These are phyloP conservation scores for Trichoderma simmonsii DNA, from an alignment of 2,329 filamentous ascomycete species.

Conservation along the genomic window DNA sequence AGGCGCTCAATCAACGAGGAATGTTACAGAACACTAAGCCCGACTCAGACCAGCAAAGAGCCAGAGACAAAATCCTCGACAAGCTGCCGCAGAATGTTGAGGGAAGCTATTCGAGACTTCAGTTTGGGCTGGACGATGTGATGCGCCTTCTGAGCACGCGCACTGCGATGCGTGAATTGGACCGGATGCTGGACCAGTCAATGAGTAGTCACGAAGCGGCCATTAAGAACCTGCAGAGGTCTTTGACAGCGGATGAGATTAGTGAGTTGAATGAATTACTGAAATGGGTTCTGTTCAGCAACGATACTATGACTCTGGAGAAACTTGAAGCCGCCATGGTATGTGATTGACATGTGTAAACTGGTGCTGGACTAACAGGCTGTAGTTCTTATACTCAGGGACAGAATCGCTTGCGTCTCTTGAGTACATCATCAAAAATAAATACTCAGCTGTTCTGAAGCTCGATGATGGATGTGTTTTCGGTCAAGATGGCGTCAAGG, in stretches of 20 bases:
- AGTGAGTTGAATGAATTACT: not conserved
- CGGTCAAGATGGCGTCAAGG: not conserved
- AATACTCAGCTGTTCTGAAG: not conserved
- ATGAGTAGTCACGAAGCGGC: not conserved
- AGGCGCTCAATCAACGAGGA: not conserved
- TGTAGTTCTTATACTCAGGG: not conserved
- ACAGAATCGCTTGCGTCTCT: not conserved
- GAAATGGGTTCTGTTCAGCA: not conserved
- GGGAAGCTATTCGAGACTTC: not conserved
- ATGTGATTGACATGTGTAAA: not conserved
- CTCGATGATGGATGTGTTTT: not conserved
- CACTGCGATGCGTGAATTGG: not conserved
- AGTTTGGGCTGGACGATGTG: not conserved
- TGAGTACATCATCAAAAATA: not conserved
- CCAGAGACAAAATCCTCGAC: not conserved
- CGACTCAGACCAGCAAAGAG: not conserved
- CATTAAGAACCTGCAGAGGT: not conserved
- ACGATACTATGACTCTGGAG: not conserved
- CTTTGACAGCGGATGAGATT: not conserved
- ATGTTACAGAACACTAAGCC: not conserved
- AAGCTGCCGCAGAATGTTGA: not conserved
- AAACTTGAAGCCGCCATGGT: not conserved
- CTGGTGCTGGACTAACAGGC: not conserved
- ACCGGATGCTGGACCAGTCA: slow-evolving; percentile 4
- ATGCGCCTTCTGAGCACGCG: slow-evolving; percentile 1